Base-by-base conservation (phyloP, 2,329 filamentous ascomycete species). In the Drechslera avenae region DNA sequence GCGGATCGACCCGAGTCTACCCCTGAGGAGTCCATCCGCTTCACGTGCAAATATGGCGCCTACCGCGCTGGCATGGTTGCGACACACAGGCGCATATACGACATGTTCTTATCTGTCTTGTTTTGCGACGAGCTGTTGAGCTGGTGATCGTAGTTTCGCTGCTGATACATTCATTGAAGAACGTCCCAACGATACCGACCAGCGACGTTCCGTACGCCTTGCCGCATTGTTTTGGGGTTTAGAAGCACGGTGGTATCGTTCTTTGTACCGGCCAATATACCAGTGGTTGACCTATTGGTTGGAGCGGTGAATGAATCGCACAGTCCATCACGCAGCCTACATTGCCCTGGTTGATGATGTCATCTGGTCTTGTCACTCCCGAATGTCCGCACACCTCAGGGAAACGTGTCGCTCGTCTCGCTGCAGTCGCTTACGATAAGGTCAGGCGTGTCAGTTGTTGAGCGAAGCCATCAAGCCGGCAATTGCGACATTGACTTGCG, bases 281-380 rank as follows among this genome's bases (percentile, higher is more conserved):
- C 42, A 8, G 31, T 46, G 18, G 34, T 57, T 14, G 36, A 5
- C 3, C 19, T 21, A 21, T 21, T 21, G 19, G 19, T 21, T 21
- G 4, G 19, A 4, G 13, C 39, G 5, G 41, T 31, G 5, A 53
- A 64, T 31, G 5, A 53, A 64, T 36, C 46, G 55, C 12, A 41
- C 26, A 2, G 31, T 64, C 13, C 56, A 39, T 48, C 32, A 50
- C 13, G 49, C 53, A 19, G 45, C 55, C 6, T 64, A 59, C 35
- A 19, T 63, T 14, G 60, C 60, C 37, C 13, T 65, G 17, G 56
- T 65, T 19, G 60, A 63, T 21, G 62, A 63, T 42, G 18, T 65
- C 2, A 19, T 65, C 10, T 40, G 50, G 39, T 57, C 2, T 36
- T 63, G 44, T 33, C 47, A n/a, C 48, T 53, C 23, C 60, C 62